A percentile compares a stretch with the other conserved stretches of the same genome.
phyloP scores from a whole-genome alignment of 805 yeast genomes.

The Candida tallmaniae region DNA sequence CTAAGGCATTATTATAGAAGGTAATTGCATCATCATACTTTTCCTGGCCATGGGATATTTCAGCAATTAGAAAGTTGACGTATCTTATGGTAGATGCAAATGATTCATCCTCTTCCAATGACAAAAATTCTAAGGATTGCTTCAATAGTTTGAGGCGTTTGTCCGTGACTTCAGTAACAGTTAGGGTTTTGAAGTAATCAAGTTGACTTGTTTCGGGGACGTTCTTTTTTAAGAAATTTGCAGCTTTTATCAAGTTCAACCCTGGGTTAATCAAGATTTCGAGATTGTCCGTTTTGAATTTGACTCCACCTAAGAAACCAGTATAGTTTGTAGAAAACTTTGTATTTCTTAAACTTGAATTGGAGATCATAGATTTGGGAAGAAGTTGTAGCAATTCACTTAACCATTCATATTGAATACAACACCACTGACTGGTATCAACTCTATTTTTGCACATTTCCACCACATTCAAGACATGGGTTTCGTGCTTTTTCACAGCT shows the following conservation, averaged over 20 bases:
- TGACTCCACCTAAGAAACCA: conserved; percentile 31
- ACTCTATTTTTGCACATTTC: conserved; percentile 6
- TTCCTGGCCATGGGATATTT: conserved; percentile 28
- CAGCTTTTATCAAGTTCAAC: conserved; percentile 18
- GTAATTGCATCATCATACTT: conserved; percentile 16
- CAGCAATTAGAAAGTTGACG: conserved; percentile 16
- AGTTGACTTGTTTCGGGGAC: conserved; percentile 3
- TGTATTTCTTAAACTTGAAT: conserved; percentile 10
- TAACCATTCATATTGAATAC: conserved; percentile 61
- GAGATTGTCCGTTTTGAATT: conserved; percentile 19
- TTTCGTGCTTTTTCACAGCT: conserved; percentile 60
- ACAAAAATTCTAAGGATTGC: conserved; percentile 1
- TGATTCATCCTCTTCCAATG: background rate
- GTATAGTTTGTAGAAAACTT: conserved; percentile 10
- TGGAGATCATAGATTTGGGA: conserved; percentile 36
- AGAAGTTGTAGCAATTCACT: conserved; percentile 52
- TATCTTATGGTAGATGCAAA: background rate
- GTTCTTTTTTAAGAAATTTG: background rate
- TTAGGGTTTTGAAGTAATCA: conserved; percentile 4
- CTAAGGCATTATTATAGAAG: conserved; percentile 5
- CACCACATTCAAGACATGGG: conserved; percentile 53
- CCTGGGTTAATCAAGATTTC: conserved; percentile 27
- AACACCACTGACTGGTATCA: conserved; percentile 44
- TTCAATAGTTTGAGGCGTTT: conserved; percentile 7
- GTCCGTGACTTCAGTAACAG: background rate